Evolutionary conservation across 202 grass and related monocot genomes (phyloP).

Genomic region (Setaria italica): DNA sequence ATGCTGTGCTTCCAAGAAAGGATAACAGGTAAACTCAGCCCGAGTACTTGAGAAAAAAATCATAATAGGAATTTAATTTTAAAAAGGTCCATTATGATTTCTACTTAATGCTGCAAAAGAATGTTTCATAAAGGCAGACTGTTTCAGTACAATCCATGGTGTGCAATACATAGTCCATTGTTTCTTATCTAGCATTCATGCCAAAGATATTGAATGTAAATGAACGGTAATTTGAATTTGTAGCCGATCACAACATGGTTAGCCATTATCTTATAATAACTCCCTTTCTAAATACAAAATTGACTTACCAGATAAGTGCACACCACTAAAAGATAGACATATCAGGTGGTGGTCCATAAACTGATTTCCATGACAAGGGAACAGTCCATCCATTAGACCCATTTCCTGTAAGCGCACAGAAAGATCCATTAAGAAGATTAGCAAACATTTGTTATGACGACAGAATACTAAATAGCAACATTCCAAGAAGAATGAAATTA

Average conservation of each 20-base stretch:
- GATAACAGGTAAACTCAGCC: not conserved
- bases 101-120: constrained; percentile 11
- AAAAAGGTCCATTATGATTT: not conserved
- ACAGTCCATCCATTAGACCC: constrained; percentile 69
- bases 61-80: not conserved
- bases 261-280: not conserved
- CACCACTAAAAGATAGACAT: constrained; percentile 75
- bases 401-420: constrained; percentile 60
- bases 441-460: constrained; percentile 27
- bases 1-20: not conserved
- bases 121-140: not conserved
- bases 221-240: constrained; percentile 12
- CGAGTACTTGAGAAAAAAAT: not conserved
- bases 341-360: constrained; percentile 93
- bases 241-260: not conserved
- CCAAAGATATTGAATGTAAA: not conserved
- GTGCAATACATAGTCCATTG: not conserved
- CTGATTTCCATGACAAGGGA: constrained; percentile 92
- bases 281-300: constrained; percentile 3
- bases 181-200: not conserved
- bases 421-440: not conserved
- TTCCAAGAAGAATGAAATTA: not conserved
- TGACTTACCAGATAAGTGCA: constrained; percentile 53
- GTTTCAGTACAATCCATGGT: not conserved
- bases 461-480: not conserved